These are phyloP conservation scores for Fusarium caatingaense DNA, from an alignment of 2,329 filamentous ascomycete genomes.

Conservation along the genomic window DNA sequence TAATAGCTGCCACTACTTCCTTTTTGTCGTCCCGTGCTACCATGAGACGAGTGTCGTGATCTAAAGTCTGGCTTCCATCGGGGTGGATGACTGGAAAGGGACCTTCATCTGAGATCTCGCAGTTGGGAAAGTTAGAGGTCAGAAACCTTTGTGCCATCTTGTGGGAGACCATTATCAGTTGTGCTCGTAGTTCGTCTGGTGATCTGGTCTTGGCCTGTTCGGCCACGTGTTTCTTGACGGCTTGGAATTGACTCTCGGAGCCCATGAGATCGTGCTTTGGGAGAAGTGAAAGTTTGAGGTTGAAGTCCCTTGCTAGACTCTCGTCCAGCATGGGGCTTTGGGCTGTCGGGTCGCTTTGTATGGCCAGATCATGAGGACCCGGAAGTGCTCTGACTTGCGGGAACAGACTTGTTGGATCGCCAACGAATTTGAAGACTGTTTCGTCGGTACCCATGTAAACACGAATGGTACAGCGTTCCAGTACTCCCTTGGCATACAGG, in stretches of 20 bases:
- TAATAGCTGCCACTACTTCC: background rate
- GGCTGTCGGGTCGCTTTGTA: background rate
- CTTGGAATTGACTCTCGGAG: constrained; percentile 4
- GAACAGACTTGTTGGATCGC: background rate
- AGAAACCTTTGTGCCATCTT: background rate
- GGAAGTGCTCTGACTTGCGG: background rate
- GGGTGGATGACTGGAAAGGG: background rate
- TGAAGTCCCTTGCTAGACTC: background rate
- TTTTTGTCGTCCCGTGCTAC: background rate
- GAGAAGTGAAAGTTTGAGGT: background rate
- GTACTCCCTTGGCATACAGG: background rate
- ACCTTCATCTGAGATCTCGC: background rate
- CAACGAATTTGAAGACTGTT: background rate
- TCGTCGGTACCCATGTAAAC: background rate
- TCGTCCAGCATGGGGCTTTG: background rate
- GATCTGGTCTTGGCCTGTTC: background rate
- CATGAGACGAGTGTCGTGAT: background rate
- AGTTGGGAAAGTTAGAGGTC: background rate
- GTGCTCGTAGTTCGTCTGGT: background rate
- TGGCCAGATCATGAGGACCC: background rate
- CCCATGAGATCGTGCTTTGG: background rate
- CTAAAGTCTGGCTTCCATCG: background rate
- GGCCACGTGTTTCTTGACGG: background rate
- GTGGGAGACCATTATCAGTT: background rate
- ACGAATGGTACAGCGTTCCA: background rate